Percentiles rank a stretch among this genome's conserved stretches.
These are phyloP conservation scores for Ophiostoma angusticollis DNA, from an alignment of 2,329 filamentous ascomycete genomes.

Conservation along the genomic window DNA sequence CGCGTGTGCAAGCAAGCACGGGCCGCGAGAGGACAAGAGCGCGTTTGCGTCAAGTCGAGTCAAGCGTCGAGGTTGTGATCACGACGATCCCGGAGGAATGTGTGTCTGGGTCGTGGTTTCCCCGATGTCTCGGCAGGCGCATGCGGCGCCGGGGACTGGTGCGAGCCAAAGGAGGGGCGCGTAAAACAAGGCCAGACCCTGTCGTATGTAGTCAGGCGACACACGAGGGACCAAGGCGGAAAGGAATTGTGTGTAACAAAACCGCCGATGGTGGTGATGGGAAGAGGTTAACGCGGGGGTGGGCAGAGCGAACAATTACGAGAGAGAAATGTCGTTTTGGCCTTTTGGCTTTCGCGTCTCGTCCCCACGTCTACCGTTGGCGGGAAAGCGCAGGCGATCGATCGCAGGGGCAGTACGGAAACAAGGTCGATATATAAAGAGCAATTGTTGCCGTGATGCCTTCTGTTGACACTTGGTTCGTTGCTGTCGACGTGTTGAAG, in stretches of 20 bases:
- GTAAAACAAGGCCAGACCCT: too few relatives aligned
- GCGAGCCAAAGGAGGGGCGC: too few relatives aligned
- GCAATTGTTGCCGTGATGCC: neutral
- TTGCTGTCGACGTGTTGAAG: conserved; percentile 3
- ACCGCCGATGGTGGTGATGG: conserved; percentile 4
- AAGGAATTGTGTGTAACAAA: neutral
- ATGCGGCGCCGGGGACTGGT: too few relatives aligned
- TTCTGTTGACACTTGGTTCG: neutral
- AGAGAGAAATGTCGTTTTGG: conserved; percentile 13
- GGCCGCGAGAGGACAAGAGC: neutral
- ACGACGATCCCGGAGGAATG: too few relatives aligned
- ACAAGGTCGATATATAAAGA: neutral
- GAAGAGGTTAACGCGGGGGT: conserved; percentile 8
- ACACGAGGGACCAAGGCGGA: neutral
- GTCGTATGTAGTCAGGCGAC: too few relatives aligned
- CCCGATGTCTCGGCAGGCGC: too few relatives aligned
- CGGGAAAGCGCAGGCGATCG: neutral
- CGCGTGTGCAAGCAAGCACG: conserved; percentile 2
- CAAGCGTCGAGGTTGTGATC: too few relatives aligned
- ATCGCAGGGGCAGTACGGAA: neutral
- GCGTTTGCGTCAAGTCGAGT: neutral
- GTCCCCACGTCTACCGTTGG: conserved; percentile 13
- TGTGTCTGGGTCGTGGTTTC: too few relatives aligned
- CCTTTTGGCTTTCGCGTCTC: too few relatives aligned
- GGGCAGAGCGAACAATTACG: conserved; percentile 12